Conservation (phyloP, 2,329 filamentous ascomycete genomes). For the Graphilbum fragrans region DNA sequence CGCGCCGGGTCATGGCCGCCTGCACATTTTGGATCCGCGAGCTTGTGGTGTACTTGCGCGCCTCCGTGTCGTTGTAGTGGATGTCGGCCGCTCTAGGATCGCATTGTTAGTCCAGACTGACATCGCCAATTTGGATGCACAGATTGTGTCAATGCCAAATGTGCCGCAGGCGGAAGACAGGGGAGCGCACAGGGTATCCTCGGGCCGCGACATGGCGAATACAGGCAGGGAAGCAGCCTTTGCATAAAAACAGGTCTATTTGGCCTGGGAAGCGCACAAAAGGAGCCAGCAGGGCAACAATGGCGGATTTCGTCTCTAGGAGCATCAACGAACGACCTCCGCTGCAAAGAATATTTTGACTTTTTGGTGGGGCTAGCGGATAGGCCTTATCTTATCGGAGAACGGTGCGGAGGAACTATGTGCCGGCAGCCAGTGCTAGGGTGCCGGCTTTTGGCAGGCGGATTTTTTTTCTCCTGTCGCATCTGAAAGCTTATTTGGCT, state of each 20-base stretch:
- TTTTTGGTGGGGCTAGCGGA: conserved; percentile 7
- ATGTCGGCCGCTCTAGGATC: conserved; percentile 85
- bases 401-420: background rate
- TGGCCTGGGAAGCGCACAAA: too few species aligned
- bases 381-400: conserved; percentile 7
- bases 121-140: background rate
- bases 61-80: conserved; percentile 93
- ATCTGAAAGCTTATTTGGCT: too few species aligned
- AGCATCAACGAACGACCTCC: too few species aligned
- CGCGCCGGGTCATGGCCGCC: conserved; percentile 84
- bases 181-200: conserved; percentile 69
- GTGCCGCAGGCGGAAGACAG: background rate
- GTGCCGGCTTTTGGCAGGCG: too few species aligned
- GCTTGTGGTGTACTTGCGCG: conserved; percentile 92
- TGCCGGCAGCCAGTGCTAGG: too few species aligned
- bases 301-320: too few species aligned
- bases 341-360: too few species aligned
- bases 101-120: conserved; percentile 3
- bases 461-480: too few species aligned
- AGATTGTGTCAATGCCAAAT: background rate
- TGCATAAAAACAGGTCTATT: too few species aligned
- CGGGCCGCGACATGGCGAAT: conserved; percentile 78
- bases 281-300: too few species aligned
- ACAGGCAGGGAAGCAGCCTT: too few species aligned
- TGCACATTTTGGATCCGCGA: conserved; percentile 95